Evolutionary conservation across 2,329 filamentous ascomycete genomes (phyloP).

Genomic region (Emmonsiellopsis sp.): DNA sequence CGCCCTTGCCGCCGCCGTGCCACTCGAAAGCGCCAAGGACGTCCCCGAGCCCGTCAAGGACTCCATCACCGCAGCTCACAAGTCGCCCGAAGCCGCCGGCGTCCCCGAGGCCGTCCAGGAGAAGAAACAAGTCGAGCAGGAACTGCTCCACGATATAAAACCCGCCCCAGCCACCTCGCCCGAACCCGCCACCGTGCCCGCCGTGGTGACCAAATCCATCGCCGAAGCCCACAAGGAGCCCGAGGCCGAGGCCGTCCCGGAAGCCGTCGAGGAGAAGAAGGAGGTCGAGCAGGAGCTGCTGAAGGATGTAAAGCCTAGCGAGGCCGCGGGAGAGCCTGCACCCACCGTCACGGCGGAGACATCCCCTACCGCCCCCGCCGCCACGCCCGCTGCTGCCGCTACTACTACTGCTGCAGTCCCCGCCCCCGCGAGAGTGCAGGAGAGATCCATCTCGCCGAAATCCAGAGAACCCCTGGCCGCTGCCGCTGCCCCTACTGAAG

Average conservation of each 20-base stretch:
- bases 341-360: slow-evolving; percentile 33
- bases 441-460: slow-evolving; percentile 11
- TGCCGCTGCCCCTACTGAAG: slow-evolving; percentile 11
- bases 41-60: slow-evolving; percentile 36
- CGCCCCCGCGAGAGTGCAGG: slow-evolving; percentile 6
- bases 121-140: slow-evolving; percentile 29
- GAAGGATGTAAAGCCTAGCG: slow-evolving; percentile 31
- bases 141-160: slow-evolving; percentile 10
- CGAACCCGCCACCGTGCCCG: slow-evolving; percentile 24
- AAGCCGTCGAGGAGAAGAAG: slow-evolving; percentile 66
- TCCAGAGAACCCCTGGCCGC: slow-evolving; percentile 17
- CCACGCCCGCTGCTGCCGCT: slow-evolving; percentile 9
- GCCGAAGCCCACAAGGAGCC: slow-evolving; percentile 48
- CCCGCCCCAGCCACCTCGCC: slow-evolving; percentile 10
- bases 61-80: slow-evolving; percentile 40
- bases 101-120: slow-evolving; percentile 42
- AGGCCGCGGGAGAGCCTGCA: slow-evolving; percentile 25
- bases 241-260: slow-evolving; percentile 60
- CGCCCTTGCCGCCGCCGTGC: slow-evolving; percentile 34
- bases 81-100: slow-evolving; percentile 34
- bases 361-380: slow-evolving; percentile 26
- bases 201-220: slow-evolving; percentile 37
- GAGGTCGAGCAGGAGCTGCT: slow-evolving; percentile 65
- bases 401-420: no score
- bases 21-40: slow-evolving; percentile 32